These are phyloP conservation scores for Chrysoporthe puriensis DNA, from an alignment of 2,329 filamentous ascomycete species.

Conservation along the genomic window DNA sequence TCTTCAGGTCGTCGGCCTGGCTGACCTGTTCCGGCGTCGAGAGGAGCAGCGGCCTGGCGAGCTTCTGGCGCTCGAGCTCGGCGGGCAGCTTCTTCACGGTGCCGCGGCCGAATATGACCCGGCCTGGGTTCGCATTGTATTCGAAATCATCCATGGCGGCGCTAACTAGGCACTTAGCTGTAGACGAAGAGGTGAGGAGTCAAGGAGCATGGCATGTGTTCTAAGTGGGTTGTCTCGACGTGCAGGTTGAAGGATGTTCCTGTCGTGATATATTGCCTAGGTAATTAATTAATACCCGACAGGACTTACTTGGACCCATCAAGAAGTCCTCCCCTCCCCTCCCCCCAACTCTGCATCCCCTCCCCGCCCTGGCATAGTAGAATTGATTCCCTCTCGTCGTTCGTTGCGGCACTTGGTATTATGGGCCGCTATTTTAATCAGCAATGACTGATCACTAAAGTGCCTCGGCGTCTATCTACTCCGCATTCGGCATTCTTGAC, in stretches of 20 bases:
- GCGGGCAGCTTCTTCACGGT: slow-evolving; percentile 50
- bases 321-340: too few species aligned
- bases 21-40: slow-evolving; percentile 54
- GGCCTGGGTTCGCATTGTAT: slow-evolving; percentile 53
- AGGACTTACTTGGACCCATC: neutral
- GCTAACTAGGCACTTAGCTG: too few species aligned
- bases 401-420: neutral
- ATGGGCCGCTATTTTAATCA: neutral
- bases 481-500: neutral
- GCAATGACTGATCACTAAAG: neutral
- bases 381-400: neutral
- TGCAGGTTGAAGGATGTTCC: neutral
- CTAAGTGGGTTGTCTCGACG: neutral
- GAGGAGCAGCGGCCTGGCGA: slow-evolving; percentile 54
- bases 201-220: neutral
- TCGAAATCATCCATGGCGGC: slow-evolving; percentile 52
- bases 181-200: neutral
- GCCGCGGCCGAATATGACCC: slow-evolving; percentile 59
- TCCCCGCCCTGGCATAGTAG: neutral
- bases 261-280: too few species aligned
- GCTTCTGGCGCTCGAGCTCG: slow-evolving; percentile 46
- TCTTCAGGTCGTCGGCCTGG: slow-evolving; percentile 48
- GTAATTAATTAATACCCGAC: too few species aligned
- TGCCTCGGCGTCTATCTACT: neutral
- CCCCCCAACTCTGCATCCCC: neutral